Evolutionary conservation across 2,329 filamentous ascomycete genomes (phyloP).

Genomic region (Aureobasidium sp.): DNA sequence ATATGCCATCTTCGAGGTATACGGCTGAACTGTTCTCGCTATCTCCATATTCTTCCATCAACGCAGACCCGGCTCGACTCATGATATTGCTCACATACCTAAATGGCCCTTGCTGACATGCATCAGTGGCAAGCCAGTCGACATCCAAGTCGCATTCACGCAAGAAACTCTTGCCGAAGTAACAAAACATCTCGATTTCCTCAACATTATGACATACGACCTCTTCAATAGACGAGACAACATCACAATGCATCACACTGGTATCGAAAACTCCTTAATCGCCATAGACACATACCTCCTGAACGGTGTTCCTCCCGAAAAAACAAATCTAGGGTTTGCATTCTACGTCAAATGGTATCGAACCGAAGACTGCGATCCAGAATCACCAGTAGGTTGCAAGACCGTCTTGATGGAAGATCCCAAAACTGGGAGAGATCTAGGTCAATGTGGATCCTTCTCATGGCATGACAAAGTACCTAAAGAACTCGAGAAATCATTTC

Average conservation of each 20-base stretch:
- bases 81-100: background rate
- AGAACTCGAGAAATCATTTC: constrained; percentile 64
- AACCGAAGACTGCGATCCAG: constrained; percentile 54
- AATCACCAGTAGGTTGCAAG: constrained; percentile 65
- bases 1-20: background rate
- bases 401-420: constrained; percentile 67
- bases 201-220: constrained; percentile 80
- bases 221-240: constrained; percentile 75
- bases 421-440: constrained; percentile 55
- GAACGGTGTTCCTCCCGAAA: constrained; percentile 60
- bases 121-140: constrained; percentile 54
- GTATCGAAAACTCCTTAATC: constrained; percentile 61
- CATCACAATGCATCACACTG: constrained; percentile 70
- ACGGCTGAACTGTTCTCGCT: background rate
- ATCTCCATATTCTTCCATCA: background rate
- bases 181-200: constrained; percentile 66
- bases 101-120: background rate
- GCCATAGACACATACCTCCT: constrained; percentile 66
- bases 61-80: background rate
- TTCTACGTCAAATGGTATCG: constrained; percentile 77
- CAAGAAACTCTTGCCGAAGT: constrained; percentile 63
- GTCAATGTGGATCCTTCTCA: constrained; percentile 23
- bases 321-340: constrained; percentile 72
- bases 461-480: constrained; percentile 47
- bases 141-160: constrained; percentile 73